Conservation (phyloP, 805 yeast genomes). For the Jamesozyma hellenica region DNA sequence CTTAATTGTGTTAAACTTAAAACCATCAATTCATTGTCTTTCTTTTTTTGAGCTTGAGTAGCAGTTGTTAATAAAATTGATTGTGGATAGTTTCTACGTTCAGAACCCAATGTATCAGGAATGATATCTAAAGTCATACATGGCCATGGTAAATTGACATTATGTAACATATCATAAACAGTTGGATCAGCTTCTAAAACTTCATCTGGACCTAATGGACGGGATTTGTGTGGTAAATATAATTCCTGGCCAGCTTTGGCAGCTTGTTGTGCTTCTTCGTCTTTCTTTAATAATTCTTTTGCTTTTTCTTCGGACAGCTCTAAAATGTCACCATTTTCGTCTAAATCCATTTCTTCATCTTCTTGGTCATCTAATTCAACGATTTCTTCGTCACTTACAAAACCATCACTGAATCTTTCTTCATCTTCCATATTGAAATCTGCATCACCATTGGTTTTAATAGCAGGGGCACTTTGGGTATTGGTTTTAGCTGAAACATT, state of each 20-base stretch:
- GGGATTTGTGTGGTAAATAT: constrained; percentile 80
- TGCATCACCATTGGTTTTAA: constrained; percentile 30
- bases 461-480: constrained; percentile 16
- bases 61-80: constrained; percentile 80
- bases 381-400: constrained; percentile 83
- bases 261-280: constrained; percentile 30
- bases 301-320: constrained; percentile 30
- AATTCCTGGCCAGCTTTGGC: constrained; percentile 36
- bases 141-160: constrained; percentile 93
- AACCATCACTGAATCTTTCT: constrained; percentile 83
- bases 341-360: constrained; percentile 23
- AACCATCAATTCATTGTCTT: constrained; percentile 80
- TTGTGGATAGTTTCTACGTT: constrained; percentile 85
- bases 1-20: constrained; percentile 73
- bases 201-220: constrained; percentile 91
- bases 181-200: constrained; percentile 93
- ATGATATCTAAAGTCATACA: constrained; percentile 83
- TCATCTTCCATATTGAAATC: constrained; percentile 69
- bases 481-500: constrained; percentile 34
- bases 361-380: constrained; percentile 66
- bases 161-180: constrained; percentile 93
- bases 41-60: constrained; percentile 79
- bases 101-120: constrained; percentile 79
- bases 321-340: constrained; percentile 28
- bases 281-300: constrained; percentile 31